Percentiles rank a stretch among this genome's conserved stretches.
Conservation (phyloP, 768 basidiomycete genomes). For the Pleurotus cornucopiae region DNA sequence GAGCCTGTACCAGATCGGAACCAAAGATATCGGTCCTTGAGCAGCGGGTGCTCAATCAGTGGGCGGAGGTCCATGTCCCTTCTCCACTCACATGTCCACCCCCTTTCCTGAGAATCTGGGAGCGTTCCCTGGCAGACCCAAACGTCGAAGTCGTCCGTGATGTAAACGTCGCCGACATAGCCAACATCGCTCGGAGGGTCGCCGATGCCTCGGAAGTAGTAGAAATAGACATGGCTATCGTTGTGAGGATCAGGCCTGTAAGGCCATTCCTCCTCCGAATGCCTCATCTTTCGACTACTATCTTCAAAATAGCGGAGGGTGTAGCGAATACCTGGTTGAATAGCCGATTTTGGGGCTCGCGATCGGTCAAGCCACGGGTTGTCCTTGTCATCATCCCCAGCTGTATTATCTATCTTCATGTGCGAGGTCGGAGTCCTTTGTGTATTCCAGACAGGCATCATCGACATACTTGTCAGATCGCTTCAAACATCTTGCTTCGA, state of each 20-base stretch:
- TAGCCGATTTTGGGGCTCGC: neutral
- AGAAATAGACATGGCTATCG: neutral
- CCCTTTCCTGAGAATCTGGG: neutral
- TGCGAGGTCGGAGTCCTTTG: no score
- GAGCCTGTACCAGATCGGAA: neutral
- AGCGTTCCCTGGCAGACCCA: neutral
- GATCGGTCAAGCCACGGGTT: slow-evolving; percentile 11
- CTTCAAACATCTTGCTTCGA: no score
- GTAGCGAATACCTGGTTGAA: neutral
- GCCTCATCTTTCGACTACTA: neutral
- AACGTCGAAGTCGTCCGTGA: neutral
- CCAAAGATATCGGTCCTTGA: neutral
- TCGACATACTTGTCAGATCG: no score
- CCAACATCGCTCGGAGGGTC: neutral
- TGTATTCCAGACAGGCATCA: no score
- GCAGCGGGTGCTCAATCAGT: neutral
- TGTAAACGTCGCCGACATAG: slow-evolving; percentile 1
- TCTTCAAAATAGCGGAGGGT: slow-evolving; percentile 5
- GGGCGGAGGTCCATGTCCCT: neutral
- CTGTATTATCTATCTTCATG: no score
- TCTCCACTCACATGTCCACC: neutral
- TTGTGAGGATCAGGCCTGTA: neutral
- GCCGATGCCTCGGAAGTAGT: neutral
- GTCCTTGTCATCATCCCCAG: no score
- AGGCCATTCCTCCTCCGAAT: neutral